Evolutionary conservation across 176 grass and related monocot genomes (phyloP).

Genomic region (Bolboschoenus planiculmis): DNA sequence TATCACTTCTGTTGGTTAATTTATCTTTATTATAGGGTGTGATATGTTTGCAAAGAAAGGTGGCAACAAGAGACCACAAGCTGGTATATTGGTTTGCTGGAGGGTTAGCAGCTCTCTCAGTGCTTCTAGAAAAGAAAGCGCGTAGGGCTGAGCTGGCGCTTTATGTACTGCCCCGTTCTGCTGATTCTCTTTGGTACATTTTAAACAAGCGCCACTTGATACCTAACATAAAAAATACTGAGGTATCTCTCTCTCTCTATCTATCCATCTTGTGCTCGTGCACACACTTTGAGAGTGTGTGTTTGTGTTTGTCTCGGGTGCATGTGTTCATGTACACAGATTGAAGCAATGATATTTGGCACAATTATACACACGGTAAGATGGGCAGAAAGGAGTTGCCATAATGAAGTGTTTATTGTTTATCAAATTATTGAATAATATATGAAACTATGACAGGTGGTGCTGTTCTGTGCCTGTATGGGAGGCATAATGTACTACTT

Average conservation of each 20-base stretch:
- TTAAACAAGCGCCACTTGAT: slow-evolving; percentile 74
- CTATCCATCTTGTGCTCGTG: not conserved
- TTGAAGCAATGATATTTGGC: not conserved
- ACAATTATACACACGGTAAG: not conserved
- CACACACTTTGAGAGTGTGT: not conserved
- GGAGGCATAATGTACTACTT: slow-evolving; percentile 98
- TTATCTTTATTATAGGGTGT: slow-evolving; percentile 36
- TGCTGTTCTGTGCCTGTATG: slow-evolving; percentile 90
- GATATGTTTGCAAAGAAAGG: slow-evolving; percentile 92
- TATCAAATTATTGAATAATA: not conserved
- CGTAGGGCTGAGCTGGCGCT: slow-evolving; percentile 92
- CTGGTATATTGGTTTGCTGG: slow-evolving; percentile 90
- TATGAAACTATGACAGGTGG: slow-evolving; percentile 53
- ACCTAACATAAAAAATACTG: slow-evolving; percentile 81
- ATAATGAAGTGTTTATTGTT: not conserved
- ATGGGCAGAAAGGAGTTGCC: not conserved
- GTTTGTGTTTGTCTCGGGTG: not conserved
- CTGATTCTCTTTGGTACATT: slow-evolving; percentile 91
- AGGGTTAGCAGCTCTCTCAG: slow-evolving; percentile 69
- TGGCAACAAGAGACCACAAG: slow-evolving; percentile 88
- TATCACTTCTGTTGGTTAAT: slow-evolving; percentile 9
- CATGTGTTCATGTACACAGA: not conserved
- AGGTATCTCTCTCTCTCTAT: slow-evolving; percentile 38
- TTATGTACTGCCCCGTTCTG: slow-evolving; percentile 92
- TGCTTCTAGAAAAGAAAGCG: slow-evolving; percentile 90